A percentile compares a stretch with the other conserved stretches of the same genome.
Conservation (phyloP, 2,329 filamentous ascomycete species). For the Colletotrichum melonis region DNA sequence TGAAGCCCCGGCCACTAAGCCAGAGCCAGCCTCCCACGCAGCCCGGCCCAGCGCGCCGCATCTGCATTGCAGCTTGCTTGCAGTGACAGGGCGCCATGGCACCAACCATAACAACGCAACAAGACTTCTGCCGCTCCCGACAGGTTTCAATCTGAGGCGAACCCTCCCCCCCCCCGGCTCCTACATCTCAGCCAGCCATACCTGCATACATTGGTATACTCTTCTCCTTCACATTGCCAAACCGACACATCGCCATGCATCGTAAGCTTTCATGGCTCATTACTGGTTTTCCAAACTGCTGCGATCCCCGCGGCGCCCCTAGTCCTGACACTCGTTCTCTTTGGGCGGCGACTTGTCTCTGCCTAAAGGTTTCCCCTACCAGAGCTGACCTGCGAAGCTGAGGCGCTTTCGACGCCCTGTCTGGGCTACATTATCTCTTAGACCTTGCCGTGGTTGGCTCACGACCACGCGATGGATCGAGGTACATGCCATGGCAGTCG, state of each 20-base stretch:
- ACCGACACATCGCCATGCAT: constrained; percentile 18
- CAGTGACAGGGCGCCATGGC: constrained; percentile 22
- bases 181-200: constrained; percentile 6
- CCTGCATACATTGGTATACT: too few species aligned
- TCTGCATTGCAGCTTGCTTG: constrained; percentile 1
- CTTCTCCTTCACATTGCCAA: constrained; percentile 1
- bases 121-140: neutral
- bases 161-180: neutral
- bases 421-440: neutral
- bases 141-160: constrained; percentile 23
- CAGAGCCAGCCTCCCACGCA: constrained; percentile 1
- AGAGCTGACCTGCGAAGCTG: constrained; percentile 22
- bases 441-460: constrained; percentile 14
- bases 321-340: neutral
- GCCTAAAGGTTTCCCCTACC: constrained; percentile 11
- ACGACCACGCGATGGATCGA: constrained; percentile 4
- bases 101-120: neutral
- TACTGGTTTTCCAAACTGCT: neutral
- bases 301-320: constrained; percentile 2
- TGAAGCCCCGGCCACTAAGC: neutral
- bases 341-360: constrained; percentile 26
- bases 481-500: neutral
- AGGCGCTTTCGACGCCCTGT: constrained; percentile 24
- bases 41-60: constrained; percentile 16
- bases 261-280: neutral